Evolutionary conservation across 441 rosid genomes (phyloP), one percentile per base, ranked within the genome.

Genomic region (Euphorbia schlechtendalii): DNA sequence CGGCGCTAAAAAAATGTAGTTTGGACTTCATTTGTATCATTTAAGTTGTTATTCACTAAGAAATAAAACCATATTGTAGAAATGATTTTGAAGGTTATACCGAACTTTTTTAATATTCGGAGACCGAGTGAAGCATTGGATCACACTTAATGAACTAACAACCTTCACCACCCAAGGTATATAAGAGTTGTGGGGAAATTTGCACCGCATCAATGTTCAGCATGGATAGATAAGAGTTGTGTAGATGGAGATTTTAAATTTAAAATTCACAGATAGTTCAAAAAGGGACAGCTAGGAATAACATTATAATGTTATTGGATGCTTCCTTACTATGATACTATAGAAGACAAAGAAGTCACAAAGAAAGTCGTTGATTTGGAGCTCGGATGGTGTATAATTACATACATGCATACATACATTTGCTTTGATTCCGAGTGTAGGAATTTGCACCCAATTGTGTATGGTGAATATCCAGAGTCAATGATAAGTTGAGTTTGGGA

Each of bases 391-490:
- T 70, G 15, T 32, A 67, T 61, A n/a, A n/a, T n/a, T n/a, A n/a
- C n/a, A 45, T 45, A 36, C 40, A 36, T 5, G 5, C 9, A 8
- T 2, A 46, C n/a, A 4, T 3, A 2, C 48, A 6, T 2, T 6
- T 43, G 48, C 14, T 6, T 43, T n/a, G n/a, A n/a, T n/a, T n/a
- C n/a, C n/a, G n/a, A 2, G 48, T 46, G 45, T 25, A 78, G 83
- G 83, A 34, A 66, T 66, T 17, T 74, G 38, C 59, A 72, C 10
- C 83, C 80, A 30, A 12, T 83, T 8, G 69, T 61, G 0, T 55
- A 63, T 41, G 85, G 84, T 18, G 63, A 71, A 15, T 81, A 81
- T 24, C 85, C 86, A 0, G 45, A 43, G 3, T 54, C 18, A 24
- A 79, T 83, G 85, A 46, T 59, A 14, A 20, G 64, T 2, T 43